These are phyloP conservation scores for Sclerotiophoma versabilis DNA, from an alignment of 2,329 filamentous ascomycete genomes.

Conservation along the genomic window DNA sequence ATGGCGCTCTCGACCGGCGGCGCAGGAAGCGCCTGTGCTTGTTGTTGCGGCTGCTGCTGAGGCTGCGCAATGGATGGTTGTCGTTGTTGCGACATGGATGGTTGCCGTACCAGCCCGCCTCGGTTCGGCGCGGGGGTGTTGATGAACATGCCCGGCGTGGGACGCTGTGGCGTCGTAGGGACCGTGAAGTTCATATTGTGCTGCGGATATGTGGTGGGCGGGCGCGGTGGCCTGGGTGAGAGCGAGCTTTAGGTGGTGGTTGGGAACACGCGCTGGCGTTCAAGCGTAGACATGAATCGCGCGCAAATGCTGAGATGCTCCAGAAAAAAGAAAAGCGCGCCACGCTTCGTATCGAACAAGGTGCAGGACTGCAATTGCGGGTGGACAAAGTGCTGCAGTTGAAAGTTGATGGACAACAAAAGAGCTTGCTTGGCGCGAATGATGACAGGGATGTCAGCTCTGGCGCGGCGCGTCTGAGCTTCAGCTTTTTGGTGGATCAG, in stretches of 20 bases:
- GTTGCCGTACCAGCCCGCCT: slow-evolving; percentile 34
- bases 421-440: slow-evolving; percentile 31
- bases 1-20: slow-evolving; percentile 63
- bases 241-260: slow-evolving; percentile 36
- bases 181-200: slow-evolving; percentile 40
- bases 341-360: slow-evolving; percentile 22
- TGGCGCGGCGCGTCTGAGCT: slow-evolving; percentile 19
- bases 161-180: slow-evolving; percentile 68
- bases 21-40: slow-evolving; percentile 31
- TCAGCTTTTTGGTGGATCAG: slow-evolving; percentile 15
- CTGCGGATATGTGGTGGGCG: slow-evolving; percentile 13
- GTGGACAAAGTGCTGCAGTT: slow-evolving; percentile 26
- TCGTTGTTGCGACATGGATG: slow-evolving; percentile 31
- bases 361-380: slow-evolving; percentile 37
- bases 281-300: slow-evolving; percentile 39
- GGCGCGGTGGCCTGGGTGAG: slow-evolving; percentile 31
- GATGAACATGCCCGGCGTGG: slow-evolving; percentile 77
- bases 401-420: slow-evolving; percentile 41
- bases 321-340: slow-evolving; percentile 24
- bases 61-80: slow-evolving; percentile 37
- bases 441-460: slow-evolving; percentile 27
- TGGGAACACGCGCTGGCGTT: slow-evolving; percentile 38
- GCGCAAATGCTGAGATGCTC: slow-evolving; percentile 21
- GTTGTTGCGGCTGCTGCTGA: slow-evolving; percentile 29
- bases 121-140: slow-evolving; percentile 70